Evolutionary conservation across 163 green algal genomes (phyloP).

Genomic region (Scenedesmus sp.): DNA sequence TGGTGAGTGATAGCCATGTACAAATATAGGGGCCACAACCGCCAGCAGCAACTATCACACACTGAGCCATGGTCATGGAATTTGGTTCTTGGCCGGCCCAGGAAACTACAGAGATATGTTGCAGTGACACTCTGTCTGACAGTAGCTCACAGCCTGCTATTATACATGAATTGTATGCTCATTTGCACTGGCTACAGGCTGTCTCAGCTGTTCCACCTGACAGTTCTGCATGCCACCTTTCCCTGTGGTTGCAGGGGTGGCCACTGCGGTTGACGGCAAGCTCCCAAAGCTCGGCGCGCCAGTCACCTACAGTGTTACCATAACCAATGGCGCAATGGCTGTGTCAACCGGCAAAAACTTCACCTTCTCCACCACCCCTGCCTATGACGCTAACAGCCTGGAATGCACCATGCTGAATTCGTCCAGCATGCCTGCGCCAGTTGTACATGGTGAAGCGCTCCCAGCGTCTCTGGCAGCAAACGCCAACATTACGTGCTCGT

Average conservation of each 20-base stretch:
- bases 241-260: background rate
- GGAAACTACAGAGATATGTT: too few species aligned
- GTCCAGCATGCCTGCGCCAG: background rate
- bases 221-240: too few species aligned
- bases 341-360: background rate
- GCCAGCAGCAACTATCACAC: too few species aligned
- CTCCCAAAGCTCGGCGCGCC: background rate
- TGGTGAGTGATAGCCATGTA: background rate
- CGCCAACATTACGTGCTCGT: background rate
- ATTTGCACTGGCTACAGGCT: too few species aligned
- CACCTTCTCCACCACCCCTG: background rate
- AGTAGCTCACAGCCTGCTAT: too few species aligned
- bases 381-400: background rate
- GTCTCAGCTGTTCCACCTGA: too few species aligned
- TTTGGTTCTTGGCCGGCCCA: too few species aligned
- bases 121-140: too few species aligned
- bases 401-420: background rate
- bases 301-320: conserved; percentile 16
- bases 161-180: too few species aligned
- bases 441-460: background rate
- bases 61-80: too few species aligned
- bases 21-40: too few species aligned
- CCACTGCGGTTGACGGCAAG: background rate
- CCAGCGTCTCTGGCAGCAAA: background rate
- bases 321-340: conserved; percentile 7